Evolutionary conservation across 768 basidiomycete species (phyloP), one percentile per base, ranked within the genome.

Genomic region (Termitomyces sp.): DNA sequence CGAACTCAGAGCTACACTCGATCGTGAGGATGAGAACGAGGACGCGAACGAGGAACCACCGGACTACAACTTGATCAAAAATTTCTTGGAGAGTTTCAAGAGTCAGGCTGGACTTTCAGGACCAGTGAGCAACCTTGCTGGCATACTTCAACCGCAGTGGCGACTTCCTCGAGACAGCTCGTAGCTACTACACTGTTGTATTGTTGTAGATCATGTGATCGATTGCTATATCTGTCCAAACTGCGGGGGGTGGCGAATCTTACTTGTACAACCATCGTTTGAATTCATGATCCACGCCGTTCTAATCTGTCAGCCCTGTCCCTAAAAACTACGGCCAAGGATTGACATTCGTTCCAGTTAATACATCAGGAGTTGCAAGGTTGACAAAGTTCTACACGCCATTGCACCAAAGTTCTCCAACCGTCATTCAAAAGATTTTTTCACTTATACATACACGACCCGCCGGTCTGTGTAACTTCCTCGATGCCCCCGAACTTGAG

Each of bases 81-180:
- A 97, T 69, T 94, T 99, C 69, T 70, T 98, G 69, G 94, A 97
- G 74, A 96, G 94, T 70, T 98, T 92, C 77, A 93, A 91, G 67
- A 87, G 86, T 58, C 97, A 99, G 66, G 89, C 68, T 7, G 97
- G 97, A 22, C 70, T 91, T 47, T 84, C 91, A 23, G 97, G 97
- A 1, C 97, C 95, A 22, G 95, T 97, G 13, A 81, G 95, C 50
- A 97, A 87, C 65, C 73, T 99, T 42, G 90, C 87, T 39, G 92
- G 97, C 38, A 77, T 94, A 60, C 67, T 99, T 57, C 84, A 90
- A 52, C 83, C 85, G 42, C 88, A 79, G 0, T 91, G 90, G 73
- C 76, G 77, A 39, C 68, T 94, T 35, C 92, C 92, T 10, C 76
- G 88, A 63, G 91, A 94, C 60, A 78, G 80, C 25, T 70, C 70